These are phyloP conservation scores for Backusella luteola DNA, from an alignment of 192 early-diverging fungal species.

Conservation along the genomic window DNA sequence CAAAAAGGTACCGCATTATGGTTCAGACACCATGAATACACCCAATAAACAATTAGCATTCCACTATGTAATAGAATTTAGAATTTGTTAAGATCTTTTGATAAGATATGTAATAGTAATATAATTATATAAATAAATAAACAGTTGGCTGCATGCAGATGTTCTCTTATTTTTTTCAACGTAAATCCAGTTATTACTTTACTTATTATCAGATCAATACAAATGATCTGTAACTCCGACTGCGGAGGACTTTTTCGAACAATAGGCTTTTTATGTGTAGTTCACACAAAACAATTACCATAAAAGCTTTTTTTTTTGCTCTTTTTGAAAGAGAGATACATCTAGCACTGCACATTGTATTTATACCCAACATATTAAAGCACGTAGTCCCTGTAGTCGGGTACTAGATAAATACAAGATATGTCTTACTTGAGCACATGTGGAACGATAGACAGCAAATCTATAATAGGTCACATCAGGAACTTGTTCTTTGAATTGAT, in stretches of 20 bases:
- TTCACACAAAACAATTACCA: neutral
- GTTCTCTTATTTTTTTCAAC: neutral
- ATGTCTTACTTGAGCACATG: neutral
- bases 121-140: neutral
- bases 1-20: neutral
- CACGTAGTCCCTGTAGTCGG: neutral
- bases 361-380: neutral
- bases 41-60: slow-evolving; percentile 6
- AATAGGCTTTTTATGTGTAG: neutral
- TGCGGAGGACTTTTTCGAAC: neutral
- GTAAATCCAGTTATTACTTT: neutral
- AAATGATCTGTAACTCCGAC: neutral
- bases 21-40: neutral
- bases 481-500: neutral
- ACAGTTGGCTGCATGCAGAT: neutral
- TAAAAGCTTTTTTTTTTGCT: neutral
- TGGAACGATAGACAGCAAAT: neutral
- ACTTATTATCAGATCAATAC: neutral
- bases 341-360: neutral
- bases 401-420: neutral
- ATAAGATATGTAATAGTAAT: neutral
- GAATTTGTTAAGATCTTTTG: neutral
- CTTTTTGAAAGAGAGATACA: too few species aligned
- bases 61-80: neutral
- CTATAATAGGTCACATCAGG: neutral